Conservation (phyloP, 441 rosid species). For the Isatis lusitanica region DNA sequence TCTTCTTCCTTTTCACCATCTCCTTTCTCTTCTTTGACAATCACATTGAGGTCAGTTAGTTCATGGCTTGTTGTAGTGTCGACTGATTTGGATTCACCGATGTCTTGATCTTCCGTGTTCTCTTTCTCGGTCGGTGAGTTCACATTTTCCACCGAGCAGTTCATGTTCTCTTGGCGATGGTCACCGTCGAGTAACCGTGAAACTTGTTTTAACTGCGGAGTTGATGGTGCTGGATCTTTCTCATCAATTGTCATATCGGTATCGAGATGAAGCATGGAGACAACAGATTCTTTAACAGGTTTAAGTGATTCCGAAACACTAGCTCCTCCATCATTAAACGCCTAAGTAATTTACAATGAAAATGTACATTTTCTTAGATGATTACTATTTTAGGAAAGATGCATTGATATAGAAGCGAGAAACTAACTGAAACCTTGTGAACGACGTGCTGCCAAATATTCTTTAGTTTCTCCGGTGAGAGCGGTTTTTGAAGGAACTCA, state of each 20-base stretch:
- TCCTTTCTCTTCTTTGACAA: conserved; percentile 51
- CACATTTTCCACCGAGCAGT: conserved; percentile 52
- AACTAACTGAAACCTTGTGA: conserved; percentile 62
- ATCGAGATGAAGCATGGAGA: conserved; percentile 56
- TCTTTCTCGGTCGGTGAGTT: conserved; percentile 40
- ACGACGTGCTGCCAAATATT: conserved; percentile 98
- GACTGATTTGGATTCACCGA: conserved; percentile 79
- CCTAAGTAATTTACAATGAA: conserved; percentile 43
- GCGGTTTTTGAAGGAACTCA: conserved; percentile 88
- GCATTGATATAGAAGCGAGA: background rate
- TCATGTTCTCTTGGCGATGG: conserved; percentile 67
- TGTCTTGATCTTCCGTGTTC: conserved; percentile 47
- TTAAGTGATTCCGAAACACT: conserved; percentile 55
- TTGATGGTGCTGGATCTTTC: conserved; percentile 76
- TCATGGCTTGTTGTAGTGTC: conserved; percentile 70
- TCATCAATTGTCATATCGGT: conserved; percentile 41
- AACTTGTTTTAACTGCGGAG: conserved; percentile 74
- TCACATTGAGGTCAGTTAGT: background rate
- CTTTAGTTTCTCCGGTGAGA: conserved; percentile 74
- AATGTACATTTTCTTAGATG: background rate
- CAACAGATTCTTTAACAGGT: conserved; percentile 73
- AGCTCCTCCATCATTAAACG: conserved; percentile 67
- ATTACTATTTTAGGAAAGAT: background rate
- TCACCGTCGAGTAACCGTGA: conserved; percentile 60
- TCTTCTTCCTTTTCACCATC: conserved; percentile 41